Evolutionary conservation across 306 rosid genomes (phyloP).

Genomic region (Quercus berberidifolia): DNA sequence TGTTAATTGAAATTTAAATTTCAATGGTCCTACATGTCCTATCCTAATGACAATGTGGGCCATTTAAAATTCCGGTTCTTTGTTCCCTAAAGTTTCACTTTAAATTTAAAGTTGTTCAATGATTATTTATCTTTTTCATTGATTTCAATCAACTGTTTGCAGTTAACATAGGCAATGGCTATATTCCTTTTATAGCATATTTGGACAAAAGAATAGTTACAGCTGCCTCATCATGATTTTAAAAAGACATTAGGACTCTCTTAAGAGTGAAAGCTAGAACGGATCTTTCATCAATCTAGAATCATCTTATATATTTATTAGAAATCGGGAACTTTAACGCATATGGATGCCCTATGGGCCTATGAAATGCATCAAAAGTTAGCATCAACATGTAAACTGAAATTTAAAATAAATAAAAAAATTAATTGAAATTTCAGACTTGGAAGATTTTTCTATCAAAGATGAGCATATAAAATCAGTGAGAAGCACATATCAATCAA

Average conservation of each 20-base stretch:
- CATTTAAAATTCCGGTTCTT: not conserved
- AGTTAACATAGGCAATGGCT: not conserved
- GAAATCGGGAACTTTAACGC: not conserved
- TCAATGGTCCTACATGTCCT: constrained; percentile 27
- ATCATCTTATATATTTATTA: not conserved
- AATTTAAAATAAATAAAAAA: not conserved
- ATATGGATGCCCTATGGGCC: not conserved
- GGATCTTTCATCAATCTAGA: not conserved
- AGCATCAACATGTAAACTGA: not conserved
- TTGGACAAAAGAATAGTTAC: not conserved
- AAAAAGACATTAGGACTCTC: not conserved
- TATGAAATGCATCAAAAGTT: not conserved
- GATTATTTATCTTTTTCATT: not conserved
- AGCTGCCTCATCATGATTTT: not conserved
- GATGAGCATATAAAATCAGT: not conserved
- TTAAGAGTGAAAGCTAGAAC: not conserved
- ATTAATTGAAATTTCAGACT: not conserved
- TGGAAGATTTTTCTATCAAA: not conserved
- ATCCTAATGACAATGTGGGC: not conserved
- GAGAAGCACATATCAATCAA: not conserved
- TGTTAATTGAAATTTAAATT: constrained; percentile 19
- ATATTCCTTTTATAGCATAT: not conserved
- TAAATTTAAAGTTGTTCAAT: not conserved
- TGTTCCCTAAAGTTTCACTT: not conserved
- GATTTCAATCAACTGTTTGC: not conserved